phyloP scores from a whole-genome alignment of 192 early-diverging fungal genomes.

The Umbelopsis sp. region DNA sequence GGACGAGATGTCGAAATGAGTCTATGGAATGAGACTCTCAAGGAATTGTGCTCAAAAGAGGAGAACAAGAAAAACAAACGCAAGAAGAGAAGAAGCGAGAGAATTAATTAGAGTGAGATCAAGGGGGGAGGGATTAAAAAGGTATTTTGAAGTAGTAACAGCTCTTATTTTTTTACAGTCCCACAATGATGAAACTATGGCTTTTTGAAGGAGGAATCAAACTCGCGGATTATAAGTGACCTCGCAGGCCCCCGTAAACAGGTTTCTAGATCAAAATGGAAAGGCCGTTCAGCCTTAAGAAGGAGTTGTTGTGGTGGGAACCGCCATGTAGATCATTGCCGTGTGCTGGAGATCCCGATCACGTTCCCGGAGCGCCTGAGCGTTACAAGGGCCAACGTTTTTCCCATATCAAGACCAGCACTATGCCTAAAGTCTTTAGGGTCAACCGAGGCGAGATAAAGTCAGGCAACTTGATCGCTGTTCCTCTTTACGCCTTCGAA shows the following conservation, averaged over 20 bases:
- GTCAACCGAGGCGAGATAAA: too few species aligned
- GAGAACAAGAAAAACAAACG: slow-evolving; percentile 12
- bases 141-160: not conserved
- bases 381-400: not conserved
- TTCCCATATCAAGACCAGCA: too few species aligned
- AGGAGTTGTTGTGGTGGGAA: slow-evolving; percentile 4
- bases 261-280: slow-evolving; percentile 12
- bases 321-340: slow-evolving; percentile 12
- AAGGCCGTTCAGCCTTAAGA: not conserved
- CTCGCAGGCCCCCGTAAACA: slow-evolving; percentile 7
- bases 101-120: not conserved
- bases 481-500: not conserved
- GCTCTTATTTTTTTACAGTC: not conserved
- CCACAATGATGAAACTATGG: not conserved
- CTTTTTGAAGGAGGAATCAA: slow-evolving; percentile 9
- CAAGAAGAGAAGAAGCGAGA: not conserved
- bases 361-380: not conserved
- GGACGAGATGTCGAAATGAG: slow-evolving; percentile 12
- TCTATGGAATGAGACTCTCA: slow-evolving; percentile 12
- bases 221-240: slow-evolving; percentile 4
- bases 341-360: not conserved
- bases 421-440: not conserved
- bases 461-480: not conserved
- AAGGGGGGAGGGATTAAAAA: not conserved
- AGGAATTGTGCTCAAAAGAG: not conserved